Evolutionary conservation across 768 basidiomycete species (phyloP).

Genomic region (Lactarius evosmus): DNA sequence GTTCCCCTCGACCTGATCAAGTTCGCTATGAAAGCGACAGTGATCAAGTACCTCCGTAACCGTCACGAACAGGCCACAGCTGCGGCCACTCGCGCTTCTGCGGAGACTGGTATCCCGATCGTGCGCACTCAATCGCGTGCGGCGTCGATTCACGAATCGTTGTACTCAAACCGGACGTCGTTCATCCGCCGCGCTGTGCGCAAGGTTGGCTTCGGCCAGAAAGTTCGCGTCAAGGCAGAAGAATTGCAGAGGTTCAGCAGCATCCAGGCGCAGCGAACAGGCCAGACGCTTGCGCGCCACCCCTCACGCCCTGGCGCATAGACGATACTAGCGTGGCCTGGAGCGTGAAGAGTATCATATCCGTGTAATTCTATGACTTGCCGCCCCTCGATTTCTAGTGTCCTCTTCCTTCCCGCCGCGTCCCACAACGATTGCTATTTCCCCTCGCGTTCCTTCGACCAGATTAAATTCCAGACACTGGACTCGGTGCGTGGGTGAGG

Average conservation of each 20-base stretch:
- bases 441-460: background rate
- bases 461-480: constrained; percentile 1
- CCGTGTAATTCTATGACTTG: constrained; percentile 17
- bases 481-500: constrained; percentile 9
- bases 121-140: constrained; percentile 86
- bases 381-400: constrained; percentile 11
- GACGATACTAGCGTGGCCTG: constrained; percentile 20
- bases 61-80: constrained; percentile 46
- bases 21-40: constrained; percentile 92
- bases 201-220: constrained; percentile 85
- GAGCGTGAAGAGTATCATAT: constrained; percentile 11
- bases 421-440: background rate
- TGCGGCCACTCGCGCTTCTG: constrained; percentile 34
- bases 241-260: constrained; percentile 84
- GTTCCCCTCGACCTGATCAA: constrained; percentile 93
- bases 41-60: constrained; percentile 80
- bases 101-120: constrained; percentile 63
- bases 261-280: constrained; percentile 79
- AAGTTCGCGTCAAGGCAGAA: constrained; percentile 76
- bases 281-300: constrained; percentile 72
- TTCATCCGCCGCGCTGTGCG: constrained; percentile 88
- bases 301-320: constrained; percentile 52
- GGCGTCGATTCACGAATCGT: constrained; percentile 83
- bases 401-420: background rate
- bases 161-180: constrained; percentile 93